Conservation (phyloP, 257 asterid genomes). For the Euphrasia confusa region DNA sequence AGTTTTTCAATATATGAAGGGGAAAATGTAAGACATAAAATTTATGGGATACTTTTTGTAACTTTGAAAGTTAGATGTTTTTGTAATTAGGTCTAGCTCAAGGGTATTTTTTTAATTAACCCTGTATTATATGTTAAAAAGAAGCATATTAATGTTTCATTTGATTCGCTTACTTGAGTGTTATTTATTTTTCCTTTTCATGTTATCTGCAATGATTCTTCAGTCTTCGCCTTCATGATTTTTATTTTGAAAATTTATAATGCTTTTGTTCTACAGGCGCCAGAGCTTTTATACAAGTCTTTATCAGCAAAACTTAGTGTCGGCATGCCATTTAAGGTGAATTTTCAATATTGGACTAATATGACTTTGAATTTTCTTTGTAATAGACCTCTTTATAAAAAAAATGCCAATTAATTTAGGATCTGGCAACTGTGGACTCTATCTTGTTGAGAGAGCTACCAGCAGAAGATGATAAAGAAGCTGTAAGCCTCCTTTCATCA, state of each 20-base stretch:
- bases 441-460: constrained; percentile 93
- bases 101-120: no score
- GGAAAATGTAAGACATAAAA: no score
- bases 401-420: constrained; percentile 37
- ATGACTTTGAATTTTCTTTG: constrained; percentile 19
- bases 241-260: constrained; percentile 11
- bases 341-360: constrained; percentile 17
- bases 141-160: background rate
- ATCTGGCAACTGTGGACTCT: constrained; percentile 96
- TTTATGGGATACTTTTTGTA: no score
- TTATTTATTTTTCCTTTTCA: no score
- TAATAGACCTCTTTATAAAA: no score
- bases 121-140: no score
- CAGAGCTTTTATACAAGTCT: constrained; percentile 79
- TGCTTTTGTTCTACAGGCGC: constrained; percentile 42
- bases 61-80: no score
- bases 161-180: background rate
- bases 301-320: constrained; percentile 82
- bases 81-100: no score
- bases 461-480: constrained; percentile 66
- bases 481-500: constrained; percentile 50
- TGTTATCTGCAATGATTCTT: background rate
- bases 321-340: constrained; percentile 96
- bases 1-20: no score
- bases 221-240: background rate